Evolutionary conservation across 306 rosid species (phyloP).

Genomic region (Glycine soja): DNA sequence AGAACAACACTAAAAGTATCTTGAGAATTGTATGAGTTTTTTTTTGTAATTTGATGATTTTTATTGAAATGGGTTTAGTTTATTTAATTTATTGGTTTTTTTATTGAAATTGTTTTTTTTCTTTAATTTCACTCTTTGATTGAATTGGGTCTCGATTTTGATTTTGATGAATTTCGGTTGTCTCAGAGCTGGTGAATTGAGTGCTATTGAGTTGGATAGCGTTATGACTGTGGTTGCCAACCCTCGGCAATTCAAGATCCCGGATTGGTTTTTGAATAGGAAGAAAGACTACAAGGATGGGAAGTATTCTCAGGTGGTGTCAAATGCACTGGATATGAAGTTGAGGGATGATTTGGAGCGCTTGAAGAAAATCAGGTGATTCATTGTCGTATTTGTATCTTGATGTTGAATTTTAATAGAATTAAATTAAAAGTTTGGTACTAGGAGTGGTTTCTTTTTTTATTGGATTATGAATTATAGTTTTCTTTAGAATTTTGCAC

Average conservation of each 20-base stretch:
- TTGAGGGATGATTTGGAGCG: slow-evolving; percentile 24
- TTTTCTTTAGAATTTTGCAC: not conserved
- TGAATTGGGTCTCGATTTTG: not conserved
- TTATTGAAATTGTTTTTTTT: not conserved
- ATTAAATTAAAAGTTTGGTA: too few relatives aligned
- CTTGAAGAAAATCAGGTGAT: slow-evolving; percentile 20
- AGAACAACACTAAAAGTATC: too few relatives aligned
- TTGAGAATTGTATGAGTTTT: too few relatives aligned
- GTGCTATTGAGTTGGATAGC: slow-evolving; percentile 5
- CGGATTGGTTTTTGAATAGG: slow-evolving; percentile 16
- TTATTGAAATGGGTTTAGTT: not conserved
- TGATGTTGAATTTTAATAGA: not conserved
- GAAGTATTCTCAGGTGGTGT: slow-evolving; percentile 12
- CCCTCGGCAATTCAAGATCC: slow-evolving; percentile 30
- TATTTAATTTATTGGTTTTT: too few relatives aligned
- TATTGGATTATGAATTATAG: not conserved
- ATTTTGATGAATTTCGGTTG: not conserved
- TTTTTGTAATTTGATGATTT: not conserved
- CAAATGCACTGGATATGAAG: slow-evolving; percentile 19
- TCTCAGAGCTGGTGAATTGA: slow-evolving; percentile 22
- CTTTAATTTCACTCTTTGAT: not conserved
- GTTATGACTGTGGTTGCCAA: slow-evolving; percentile 21
- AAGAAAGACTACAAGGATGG: slow-evolving; percentile 30
- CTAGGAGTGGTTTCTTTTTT: not conserved
- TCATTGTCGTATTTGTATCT: not conserved